Percentiles rank a stretch among this genome's conserved stretches.
Conservation (phyloP, 257 asterid genomes). For the Apocynum venetum region DNA sequence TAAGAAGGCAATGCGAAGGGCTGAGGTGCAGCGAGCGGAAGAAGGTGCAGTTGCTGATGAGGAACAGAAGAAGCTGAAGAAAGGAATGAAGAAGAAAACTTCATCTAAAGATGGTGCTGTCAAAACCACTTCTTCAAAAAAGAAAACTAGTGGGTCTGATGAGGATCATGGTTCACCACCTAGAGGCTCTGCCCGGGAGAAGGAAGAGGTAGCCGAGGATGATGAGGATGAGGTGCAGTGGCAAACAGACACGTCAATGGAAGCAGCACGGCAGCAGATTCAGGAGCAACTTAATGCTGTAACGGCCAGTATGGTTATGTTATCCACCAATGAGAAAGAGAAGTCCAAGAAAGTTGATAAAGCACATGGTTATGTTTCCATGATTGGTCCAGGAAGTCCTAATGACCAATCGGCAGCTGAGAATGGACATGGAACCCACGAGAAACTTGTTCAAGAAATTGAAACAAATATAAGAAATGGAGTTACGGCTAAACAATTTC, state of each 20-base stretch:
- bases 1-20: slow-evolving; percentile 38
- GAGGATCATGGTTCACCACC: slow-evolving; percentile 34
- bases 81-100: slow-evolving; percentile 37
- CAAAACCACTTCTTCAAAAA: slow-evolving; percentile 24
- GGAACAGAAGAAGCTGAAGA: slow-evolving; percentile 38
- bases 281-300: slow-evolving; percentile 69
- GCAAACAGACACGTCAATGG: slow-evolving; percentile 83
- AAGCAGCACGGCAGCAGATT: slow-evolving; percentile 64
- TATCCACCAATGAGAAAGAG: slow-evolving; percentile 48
- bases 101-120: slow-evolving; percentile 28
- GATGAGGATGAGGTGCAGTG: slow-evolving; percentile 56
- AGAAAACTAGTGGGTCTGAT: slow-evolving; percentile 32
- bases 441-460: slow-evolving; percentile 28
- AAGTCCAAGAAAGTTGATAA: slow-evolving; percentile 26
- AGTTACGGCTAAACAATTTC: slow-evolving; percentile 19
- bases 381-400: slow-evolving; percentile 20
- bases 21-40: slow-evolving; percentile 41
- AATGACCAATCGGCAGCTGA: slow-evolving; percentile 1
- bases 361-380: too few relatives aligned
- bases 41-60: slow-evolving; percentile 47
- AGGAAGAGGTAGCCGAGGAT: slow-evolving; percentile 10
- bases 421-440: slow-evolving; percentile 19
- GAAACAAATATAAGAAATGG: slow-evolving; percentile 25
- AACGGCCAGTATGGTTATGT: slow-evolving; percentile 79
- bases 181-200: slow-evolving; percentile 4